Evolutionary conservation across 2,329 filamentous ascomycete species (phyloP).

Genomic region (Teratosphaeria viscida): DNA sequence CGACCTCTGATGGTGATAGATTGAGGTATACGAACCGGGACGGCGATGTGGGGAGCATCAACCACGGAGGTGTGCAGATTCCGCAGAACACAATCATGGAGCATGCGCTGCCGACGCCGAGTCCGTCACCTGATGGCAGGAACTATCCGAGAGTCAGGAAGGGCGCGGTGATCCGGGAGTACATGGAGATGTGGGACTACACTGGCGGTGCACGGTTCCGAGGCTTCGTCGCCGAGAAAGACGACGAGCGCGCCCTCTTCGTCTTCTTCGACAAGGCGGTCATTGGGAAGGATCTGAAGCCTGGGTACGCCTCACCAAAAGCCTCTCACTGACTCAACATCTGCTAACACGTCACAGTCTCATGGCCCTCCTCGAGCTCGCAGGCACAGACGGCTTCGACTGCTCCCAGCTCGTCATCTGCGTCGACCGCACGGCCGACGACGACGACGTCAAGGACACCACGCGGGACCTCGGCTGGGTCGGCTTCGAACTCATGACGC

Average conservation of each 20-base stretch:
- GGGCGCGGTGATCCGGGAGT: slow-evolving; percentile 42
- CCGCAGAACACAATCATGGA: slow-evolving; percentile 11
- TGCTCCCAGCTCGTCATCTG: slow-evolving; percentile 73
- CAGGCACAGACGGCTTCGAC: slow-evolving; percentile 57
- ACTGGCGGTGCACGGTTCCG: slow-evolving; percentile 76
- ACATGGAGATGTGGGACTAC: slow-evolving; percentile 79
- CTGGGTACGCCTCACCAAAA: slow-evolving; percentile 54
- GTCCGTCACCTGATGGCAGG: slow-evolving; percentile 25
- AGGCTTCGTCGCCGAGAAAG: slow-evolving; percentile 67
- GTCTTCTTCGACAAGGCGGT: slow-evolving; percentile 74
- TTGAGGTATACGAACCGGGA: slow-evolving; percentile 11
- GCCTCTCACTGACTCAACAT: not conserved
- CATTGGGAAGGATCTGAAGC: slow-evolving; percentile 69
- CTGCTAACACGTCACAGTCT: slow-evolving; percentile 42
- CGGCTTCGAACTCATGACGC: slow-evolving; percentile 72
- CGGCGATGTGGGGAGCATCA: not conserved
- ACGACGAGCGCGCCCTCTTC: slow-evolving; percentile 65
- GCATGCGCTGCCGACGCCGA: slow-evolving; percentile 26
- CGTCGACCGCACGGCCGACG: slow-evolving; percentile 60
- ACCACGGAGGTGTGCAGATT: slow-evolving; percentile 6
- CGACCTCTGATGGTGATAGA: slow-evolving; percentile 10
- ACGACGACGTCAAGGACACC: slow-evolving; percentile 53
- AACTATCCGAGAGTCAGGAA: slow-evolving; percentile 8
- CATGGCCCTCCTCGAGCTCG: slow-evolving; percentile 83
- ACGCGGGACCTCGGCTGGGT: slow-evolving; percentile 86